Conservation (phyloP, 345 rosid species). For the Turritis glabra region DNA sequence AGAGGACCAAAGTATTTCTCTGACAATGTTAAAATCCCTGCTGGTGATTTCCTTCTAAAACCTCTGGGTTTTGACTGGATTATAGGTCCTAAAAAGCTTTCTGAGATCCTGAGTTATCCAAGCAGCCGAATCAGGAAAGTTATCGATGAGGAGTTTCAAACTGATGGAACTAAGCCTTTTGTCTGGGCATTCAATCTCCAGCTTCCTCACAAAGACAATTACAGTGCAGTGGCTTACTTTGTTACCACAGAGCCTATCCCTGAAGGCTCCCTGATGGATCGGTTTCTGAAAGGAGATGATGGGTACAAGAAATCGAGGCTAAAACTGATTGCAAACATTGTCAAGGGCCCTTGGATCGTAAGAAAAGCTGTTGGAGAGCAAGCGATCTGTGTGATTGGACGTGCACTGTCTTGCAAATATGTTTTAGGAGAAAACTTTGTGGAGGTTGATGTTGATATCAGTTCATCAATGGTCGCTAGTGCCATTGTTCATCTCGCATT, state of each 20-base stretch:
- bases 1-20: constrained; percentile 85
- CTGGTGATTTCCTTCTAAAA: constrained; percentile 66
- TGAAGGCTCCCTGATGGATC: constrained; percentile 73
- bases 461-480: constrained; percentile 94
- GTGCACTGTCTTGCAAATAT: constrained; percentile 74
- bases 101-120: constrained; percentile 56
- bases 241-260: constrained; percentile 54
- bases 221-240: constrained; percentile 90
- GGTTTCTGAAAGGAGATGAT: constrained; percentile 82
- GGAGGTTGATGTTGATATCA: constrained; percentile 92
- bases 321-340: constrained; percentile 90
- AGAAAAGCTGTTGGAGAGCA: constrained; percentile 98
- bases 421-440: constrained; percentile 49
- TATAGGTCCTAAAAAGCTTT: constrained; percentile 62
- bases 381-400: constrained; percentile 91
- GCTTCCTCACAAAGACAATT: constrained; percentile 86
- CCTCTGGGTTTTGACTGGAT: constrained; percentile 95
- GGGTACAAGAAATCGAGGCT: constrained; percentile 72
- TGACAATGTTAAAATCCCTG: constrained; percentile 73
- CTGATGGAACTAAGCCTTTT: constrained; percentile 62
- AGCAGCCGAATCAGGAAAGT: constrained; percentile 64
- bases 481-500: constrained; percentile 93
- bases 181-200: constrained; percentile 96
- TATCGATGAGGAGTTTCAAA: constrained; percentile 56
- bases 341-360: constrained; percentile 96